phyloP scores from a whole-genome alignment of 179 eudicot genomes.

The Beta macrorhiza region DNA sequence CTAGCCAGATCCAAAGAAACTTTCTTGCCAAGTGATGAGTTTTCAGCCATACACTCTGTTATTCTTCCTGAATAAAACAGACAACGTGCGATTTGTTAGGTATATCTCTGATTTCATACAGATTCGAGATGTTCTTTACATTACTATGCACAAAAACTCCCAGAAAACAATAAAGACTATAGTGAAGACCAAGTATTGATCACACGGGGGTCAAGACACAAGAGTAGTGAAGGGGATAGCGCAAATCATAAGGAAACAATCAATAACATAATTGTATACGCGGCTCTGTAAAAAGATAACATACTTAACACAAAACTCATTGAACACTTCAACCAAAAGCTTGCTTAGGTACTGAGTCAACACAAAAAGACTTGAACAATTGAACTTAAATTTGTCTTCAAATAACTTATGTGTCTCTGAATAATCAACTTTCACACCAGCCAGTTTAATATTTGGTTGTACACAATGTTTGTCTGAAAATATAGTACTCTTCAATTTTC shows the following conservation, averaged over 20 bases:
- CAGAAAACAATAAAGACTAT: background rate
- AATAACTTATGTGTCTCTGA: no score
- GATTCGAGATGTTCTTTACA: background rate
- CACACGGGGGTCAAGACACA: background rate
- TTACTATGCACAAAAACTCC: background rate
- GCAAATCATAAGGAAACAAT: background rate
- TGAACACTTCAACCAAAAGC: background rate
- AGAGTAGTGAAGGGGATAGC: background rate
- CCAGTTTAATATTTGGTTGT: background rate
- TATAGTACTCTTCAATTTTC: background rate
- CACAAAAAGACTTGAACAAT: background rate
- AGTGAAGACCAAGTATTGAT: background rate
- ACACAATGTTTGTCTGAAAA: background rate
- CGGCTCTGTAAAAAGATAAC: no score
- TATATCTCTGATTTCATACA: background rate
- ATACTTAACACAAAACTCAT: background rate
- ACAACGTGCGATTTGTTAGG: background rate
- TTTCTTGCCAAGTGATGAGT: constrained; percentile 31
- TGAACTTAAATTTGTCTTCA: no score
- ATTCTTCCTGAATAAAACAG: constrained; percentile 1
- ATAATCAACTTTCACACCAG: no score
- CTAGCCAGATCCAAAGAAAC: constrained; percentile 44
- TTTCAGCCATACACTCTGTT: constrained; percentile 44
- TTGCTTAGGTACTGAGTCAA: background rate
- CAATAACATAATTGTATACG: background rate